Conservation (phyloP, 257 asterid genomes). For the Primulina eburnea region DNA sequence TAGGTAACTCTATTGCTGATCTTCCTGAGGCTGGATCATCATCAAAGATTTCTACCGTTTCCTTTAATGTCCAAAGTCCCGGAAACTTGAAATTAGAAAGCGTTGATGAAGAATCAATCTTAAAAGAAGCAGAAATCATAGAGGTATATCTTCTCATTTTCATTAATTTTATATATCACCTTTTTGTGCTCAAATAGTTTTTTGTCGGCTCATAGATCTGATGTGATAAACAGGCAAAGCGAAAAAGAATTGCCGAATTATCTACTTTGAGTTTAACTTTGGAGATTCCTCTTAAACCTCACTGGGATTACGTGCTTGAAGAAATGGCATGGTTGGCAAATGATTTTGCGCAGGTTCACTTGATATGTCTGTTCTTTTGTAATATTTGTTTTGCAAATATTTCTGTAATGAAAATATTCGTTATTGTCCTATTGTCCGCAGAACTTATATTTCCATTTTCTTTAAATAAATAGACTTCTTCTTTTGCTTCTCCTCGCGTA, state of each 20-base stretch:
- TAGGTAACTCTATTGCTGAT: slow-evolving; percentile 31
- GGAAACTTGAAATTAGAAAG: slow-evolving; percentile 33
- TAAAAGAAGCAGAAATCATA: slow-evolving; percentile 79
- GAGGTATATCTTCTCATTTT: slow-evolving; percentile 52
- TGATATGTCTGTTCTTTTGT: slow-evolving; percentile 22
- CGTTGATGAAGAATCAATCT: slow-evolving; percentile 72
- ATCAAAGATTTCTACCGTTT: slow-evolving; percentile 34
- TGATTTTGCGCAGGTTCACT: slow-evolving; percentile 93
- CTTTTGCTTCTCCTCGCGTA: slow-evolving; percentile 27
- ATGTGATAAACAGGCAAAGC: slow-evolving; percentile 72
- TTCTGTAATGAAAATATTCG: slow-evolving; percentile 1
- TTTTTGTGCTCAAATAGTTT: slow-evolving; percentile 24
- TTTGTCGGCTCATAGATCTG: slow-evolving; percentile 39
- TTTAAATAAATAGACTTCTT: slow-evolving; percentile 19
- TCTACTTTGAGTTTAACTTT: slow-evolving; percentile 42
- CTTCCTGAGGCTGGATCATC: slow-evolving; percentile 34
- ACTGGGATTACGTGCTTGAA: slow-evolving; percentile 91
- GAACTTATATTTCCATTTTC: slow-evolving; percentile 6
- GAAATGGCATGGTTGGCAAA: slow-evolving; percentile 98
- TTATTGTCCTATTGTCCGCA: slow-evolving; percentile 11
- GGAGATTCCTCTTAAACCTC: slow-evolving; percentile 53
- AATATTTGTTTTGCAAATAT: neutral
- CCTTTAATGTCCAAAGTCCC: slow-evolving; percentile 39
- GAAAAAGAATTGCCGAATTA: slow-evolving; percentile 65
- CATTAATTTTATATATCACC: slow-evolving; percentile 19